These are phyloP conservation scores for Komagataella pastoris DNA, from an alignment of 805 yeast genomes.

Conservation along the genomic window DNA sequence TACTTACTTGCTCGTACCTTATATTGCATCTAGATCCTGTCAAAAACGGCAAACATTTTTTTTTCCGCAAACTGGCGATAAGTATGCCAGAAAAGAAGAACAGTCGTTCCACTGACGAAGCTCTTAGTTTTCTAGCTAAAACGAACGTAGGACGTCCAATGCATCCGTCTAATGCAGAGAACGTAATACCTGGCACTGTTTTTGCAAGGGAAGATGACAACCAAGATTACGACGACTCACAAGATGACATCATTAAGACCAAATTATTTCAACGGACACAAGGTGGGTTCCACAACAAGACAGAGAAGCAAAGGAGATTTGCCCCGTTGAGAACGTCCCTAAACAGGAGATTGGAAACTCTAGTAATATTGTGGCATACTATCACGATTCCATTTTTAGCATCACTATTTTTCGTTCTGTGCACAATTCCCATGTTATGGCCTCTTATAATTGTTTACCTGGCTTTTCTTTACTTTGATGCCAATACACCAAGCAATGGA, in stretches of 20 bases:
- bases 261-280: not conserved
- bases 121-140: not conserved
- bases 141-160: not conserved
- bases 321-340: conserved; percentile 49
- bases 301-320: conserved; percentile 13
- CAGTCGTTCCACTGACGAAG: not conserved
- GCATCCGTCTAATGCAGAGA: not conserved
- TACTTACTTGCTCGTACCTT: not conserved
- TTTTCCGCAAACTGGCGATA: not conserved
- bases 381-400: conserved; percentile 51
- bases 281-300: conserved; percentile 13
- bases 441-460: conserved; percentile 50
- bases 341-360: conserved; percentile 47
- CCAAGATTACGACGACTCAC: conserved; percentile 1
- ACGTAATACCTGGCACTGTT: not conserved
- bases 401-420: conserved; percentile 37
- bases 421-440: conserved; percentile 59
- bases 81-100: not conserved
- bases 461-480: conserved; percentile 37
- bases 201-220: conserved; percentile 1
- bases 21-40: not conserved
- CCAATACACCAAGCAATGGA: conserved; percentile 69
- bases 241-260: not conserved
- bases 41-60: not conserved
- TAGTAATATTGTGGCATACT: conserved; percentile 62